A percentile compares a stretch with the other conserved stretches of the same genome.
phyloP scores from a whole-genome alignment of 495 filamentous ascomycete genomes.

The Elaphomyces granulatus region DNA sequence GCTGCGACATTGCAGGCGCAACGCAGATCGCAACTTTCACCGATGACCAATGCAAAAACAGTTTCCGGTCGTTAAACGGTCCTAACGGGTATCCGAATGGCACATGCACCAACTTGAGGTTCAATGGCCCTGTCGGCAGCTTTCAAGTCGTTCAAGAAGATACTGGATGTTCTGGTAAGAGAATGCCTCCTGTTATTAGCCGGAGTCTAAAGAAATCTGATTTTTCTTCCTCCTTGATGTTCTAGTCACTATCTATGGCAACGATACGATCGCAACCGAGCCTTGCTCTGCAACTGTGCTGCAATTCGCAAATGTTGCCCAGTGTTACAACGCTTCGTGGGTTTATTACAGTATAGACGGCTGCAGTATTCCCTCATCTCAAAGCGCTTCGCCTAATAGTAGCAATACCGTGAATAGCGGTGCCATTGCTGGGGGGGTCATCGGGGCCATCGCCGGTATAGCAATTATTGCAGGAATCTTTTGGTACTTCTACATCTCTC shows the following conservation, averaged over 20 bases:
- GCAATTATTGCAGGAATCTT: too few species aligned
- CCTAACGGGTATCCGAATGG: slow-evolving; percentile 1
- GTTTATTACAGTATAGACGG: slow-evolving; percentile 1
- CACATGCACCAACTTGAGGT: not conserved
- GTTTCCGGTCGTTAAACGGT: not conserved
- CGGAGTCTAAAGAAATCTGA: not conserved
- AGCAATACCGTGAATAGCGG: too few species aligned
- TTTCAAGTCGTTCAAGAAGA: slow-evolving; percentile 1
- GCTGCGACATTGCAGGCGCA: too few species aligned
- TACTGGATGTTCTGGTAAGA: not conserved
- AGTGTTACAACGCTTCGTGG: not conserved
- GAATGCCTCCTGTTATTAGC: not conserved
- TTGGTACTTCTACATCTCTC: too few species aligned
- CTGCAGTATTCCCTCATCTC: not conserved
- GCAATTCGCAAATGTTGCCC: not conserved
- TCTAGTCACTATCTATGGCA: slow-evolving; percentile 1
- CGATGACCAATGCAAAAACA: not conserved
- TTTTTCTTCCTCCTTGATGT: not conserved
- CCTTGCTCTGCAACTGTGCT: not conserved
- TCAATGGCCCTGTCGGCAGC: not conserved
- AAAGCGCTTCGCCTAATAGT: too few species aligned
- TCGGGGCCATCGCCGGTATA: too few species aligned
- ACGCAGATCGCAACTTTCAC: not conserved
- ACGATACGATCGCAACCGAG: not conserved
- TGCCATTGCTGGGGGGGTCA: too few species aligned